Evolutionary conservation across 805 yeast species (phyloP).

Genomic region (Schwanniomyces yamadae): DNA sequence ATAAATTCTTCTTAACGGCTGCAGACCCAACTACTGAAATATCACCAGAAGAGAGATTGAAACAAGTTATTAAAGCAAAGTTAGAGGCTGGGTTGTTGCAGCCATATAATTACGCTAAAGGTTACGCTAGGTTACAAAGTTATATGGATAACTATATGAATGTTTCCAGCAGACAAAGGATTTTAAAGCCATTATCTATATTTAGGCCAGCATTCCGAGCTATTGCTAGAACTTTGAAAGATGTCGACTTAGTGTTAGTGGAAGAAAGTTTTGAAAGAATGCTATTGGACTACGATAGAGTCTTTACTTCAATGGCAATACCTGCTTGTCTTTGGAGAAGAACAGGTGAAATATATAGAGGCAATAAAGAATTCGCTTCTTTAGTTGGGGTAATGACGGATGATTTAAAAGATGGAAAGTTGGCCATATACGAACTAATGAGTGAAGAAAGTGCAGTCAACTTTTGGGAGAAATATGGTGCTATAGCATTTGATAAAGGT

Average conservation of each 20-base stretch:
- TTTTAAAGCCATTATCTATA: slow-evolving; percentile 77
- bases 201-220: slow-evolving; percentile 93
- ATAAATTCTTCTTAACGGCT: slow-evolving; percentile 90
- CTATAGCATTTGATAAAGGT: slow-evolving; percentile 92
- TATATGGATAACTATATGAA: slow-evolving; percentile 95
- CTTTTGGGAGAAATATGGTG: slow-evolving; percentile 97
- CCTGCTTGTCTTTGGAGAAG: slow-evolving; percentile 98
- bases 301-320: slow-evolving; percentile 94
- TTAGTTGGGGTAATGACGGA: slow-evolving; percentile 87
- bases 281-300: slow-evolving; percentile 90
- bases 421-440: slow-evolving; percentile 92
- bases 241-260: slow-evolving; percentile 85
- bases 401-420: slow-evolving; percentile 85
- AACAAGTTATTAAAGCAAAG: slow-evolving; percentile 92
- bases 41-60: slow-evolving; percentile 89
- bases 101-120: slow-evolving; percentile 92
- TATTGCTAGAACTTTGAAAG: slow-evolving; percentile 84
- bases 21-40: slow-evolving; percentile 96
- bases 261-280: slow-evolving; percentile 94
- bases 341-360: slow-evolving; percentile 93
- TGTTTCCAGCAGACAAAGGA: slow-evolving; percentile 75
- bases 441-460: slow-evolving; percentile 94
- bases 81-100: slow-evolving; percentile 88
- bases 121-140: slow-evolving; percentile 83
- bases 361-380: slow-evolving; percentile 94